Percentiles rank a stretch among this genome's conserved stretches.
These are phyloP conservation scores for Fusarium nygamai DNA, from an alignment of 2,329 filamentous ascomycete species.

Conservation along the genomic window DNA sequence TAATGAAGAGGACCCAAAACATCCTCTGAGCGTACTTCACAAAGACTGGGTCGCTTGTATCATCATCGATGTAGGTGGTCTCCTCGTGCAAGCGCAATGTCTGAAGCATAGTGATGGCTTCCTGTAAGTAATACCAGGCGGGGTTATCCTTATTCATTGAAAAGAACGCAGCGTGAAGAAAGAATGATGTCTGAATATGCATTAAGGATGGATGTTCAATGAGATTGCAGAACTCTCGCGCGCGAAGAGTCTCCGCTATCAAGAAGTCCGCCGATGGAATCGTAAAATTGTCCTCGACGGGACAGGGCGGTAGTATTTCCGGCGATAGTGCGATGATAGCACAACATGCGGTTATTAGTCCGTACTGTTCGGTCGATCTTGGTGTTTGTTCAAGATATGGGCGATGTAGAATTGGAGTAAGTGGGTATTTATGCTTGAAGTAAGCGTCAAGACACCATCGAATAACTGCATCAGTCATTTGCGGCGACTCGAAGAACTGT, in stretches of 20 bases:
- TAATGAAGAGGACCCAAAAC: slow-evolving; percentile 48
- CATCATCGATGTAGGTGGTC: slow-evolving; percentile 25
- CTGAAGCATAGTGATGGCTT: slow-evolving; percentile 45
- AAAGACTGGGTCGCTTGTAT: not conserved
- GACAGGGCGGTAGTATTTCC: slow-evolving; percentile 34
- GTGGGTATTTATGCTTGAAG: slow-evolving; percentile 48
- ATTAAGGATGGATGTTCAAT: slow-evolving; percentile 42
- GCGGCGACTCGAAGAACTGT: not conserved
- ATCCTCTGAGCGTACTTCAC: slow-evolving; percentile 39
- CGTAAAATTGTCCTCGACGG: not conserved
- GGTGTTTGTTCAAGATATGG: slow-evolving; percentile 16
- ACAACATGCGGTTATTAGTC: slow-evolving; percentile 43
- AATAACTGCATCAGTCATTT: slow-evolving; percentile 26
- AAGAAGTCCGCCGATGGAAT: slow-evolving; percentile 38
- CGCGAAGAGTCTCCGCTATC: slow-evolving; percentile 43
- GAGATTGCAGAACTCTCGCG: slow-evolving; percentile 37
- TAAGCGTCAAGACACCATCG: slow-evolving; percentile 45
- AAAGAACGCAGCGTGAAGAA: slow-evolving; percentile 46
- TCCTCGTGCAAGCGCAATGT: slow-evolving; percentile 45
- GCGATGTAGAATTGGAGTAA: slow-evolving; percentile 46
- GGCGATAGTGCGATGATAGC: slow-evolving; percentile 44
- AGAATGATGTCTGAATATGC: slow-evolving; percentile 47
- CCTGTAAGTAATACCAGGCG: slow-evolving; percentile 47
- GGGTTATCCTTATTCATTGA: slow-evolving; percentile 47
- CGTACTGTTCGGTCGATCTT: slow-evolving; percentile 38